These are phyloP conservation scores for Ogataea nitratoaversa DNA, from an alignment of 805 yeast species.

Conservation along the genomic window DNA sequence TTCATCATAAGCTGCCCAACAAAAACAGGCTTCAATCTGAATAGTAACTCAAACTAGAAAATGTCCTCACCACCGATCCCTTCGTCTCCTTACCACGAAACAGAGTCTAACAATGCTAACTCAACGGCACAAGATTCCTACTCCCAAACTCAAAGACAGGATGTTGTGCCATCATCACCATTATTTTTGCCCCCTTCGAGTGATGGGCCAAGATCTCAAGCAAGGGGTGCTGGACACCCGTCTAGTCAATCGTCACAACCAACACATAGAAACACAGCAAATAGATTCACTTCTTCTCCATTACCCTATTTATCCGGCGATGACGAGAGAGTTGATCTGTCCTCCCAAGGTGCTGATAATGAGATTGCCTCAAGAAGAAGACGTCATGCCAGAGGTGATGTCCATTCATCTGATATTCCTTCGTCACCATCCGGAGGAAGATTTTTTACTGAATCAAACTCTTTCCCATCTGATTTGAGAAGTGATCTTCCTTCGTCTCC, in stretches of 20 bases:
- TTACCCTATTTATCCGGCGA: conserved; percentile 46
- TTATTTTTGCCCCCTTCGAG: conserved; percentile 49
- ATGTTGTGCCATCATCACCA: conserved; percentile 51
- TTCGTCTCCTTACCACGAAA: conserved; percentile 24
- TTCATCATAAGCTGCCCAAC: too few relatives aligned
- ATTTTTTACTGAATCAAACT: conserved; percentile 44
- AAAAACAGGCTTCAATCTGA: too few relatives aligned
- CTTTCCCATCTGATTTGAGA: conserved; percentile 21
- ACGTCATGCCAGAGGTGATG: conserved; percentile 66
- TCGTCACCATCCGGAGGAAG: conserved; percentile 68
- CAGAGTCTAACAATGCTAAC: conserved; percentile 17
- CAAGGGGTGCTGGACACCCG: conserved; percentile 29
- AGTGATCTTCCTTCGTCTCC: conserved; percentile 8
- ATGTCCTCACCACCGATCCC: conserved; percentile 29
- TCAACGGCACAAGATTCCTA: conserved; percentile 37
- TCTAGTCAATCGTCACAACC: conserved; percentile 1
- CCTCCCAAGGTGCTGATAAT: conserved; percentile 35
- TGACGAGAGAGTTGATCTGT: conserved; percentile 34
- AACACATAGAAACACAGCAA: conserved; percentile 5
- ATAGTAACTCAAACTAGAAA: background rate
- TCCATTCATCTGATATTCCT: conserved; percentile 62
- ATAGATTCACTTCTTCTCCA: conserved; percentile 40
- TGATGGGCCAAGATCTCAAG: conserved; percentile 28
- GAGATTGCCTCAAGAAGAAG: conserved; percentile 43
- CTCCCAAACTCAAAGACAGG: conserved; percentile 29